Base-by-base conservation (phyloP, 108 stramenopile species). In the Skeletonema potamos region DNA sequence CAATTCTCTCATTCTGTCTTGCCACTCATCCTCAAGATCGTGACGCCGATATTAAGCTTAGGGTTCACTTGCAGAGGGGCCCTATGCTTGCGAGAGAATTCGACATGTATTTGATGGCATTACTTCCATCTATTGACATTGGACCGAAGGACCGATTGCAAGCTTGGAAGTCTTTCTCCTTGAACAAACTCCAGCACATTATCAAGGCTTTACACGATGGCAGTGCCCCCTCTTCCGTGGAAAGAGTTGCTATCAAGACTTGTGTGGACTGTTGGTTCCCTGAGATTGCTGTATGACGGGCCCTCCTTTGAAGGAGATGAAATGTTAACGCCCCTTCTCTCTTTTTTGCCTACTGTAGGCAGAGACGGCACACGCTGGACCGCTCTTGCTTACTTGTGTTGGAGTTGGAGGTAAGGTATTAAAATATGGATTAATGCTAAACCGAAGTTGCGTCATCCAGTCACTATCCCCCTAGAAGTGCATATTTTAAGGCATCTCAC, bases 11-110 rank as follows among this genome's bases (percentile, higher is more conserved):
- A 6, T 76, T 76, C 75, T 76, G 64, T 51, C 67, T 76, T 27
- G 39, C 68, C 37, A 76, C 67, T 0, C 75, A 76, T 27, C 75
- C 75, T 37, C 43, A 69, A 61, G 75, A 76, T 39, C 75, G 61
- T 12, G 54, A 69, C 27, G 36, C 68, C 20, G 64, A 67, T 20
- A 34, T 20, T 20, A 76, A 76, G 62, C 68, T 76, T 26, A 27
- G 39, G 11, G 33, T 59, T 20, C 65, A 69, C 30, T 37, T 76
- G 62, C 63, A 63, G 32, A 64, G 46, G 34, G 34, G 65, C 6
- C 75, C 75, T 1, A 58, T 69, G 62, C 60, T 76, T 6, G 62
- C 68, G 11, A 34, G 62, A 46, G 75, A 76, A 43, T 76, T 76
- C 33, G 62, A 64, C 58, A 46, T 46, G 54, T 76, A 76, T 33